A percentile compares a stretch with the other conserved stretches of the same genome.
Conservation (phyloP, 148 eudicot species). For the Polygonum maritimum region DNA sequence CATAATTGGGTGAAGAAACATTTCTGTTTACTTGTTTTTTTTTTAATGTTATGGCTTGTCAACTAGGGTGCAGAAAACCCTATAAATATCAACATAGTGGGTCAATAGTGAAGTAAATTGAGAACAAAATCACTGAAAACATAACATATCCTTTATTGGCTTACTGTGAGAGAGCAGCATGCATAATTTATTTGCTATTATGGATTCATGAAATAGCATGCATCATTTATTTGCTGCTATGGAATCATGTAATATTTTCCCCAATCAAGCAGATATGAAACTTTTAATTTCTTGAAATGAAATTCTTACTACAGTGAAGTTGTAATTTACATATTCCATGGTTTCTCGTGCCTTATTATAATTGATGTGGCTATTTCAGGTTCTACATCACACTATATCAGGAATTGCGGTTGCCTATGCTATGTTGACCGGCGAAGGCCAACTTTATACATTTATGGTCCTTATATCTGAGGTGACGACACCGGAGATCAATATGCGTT, state of each 20-base stretch:
- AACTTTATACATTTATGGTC: slow-evolving; percentile 95
- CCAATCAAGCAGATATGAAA: neutral
- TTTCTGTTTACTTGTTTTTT: neutral
- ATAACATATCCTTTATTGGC: neutral
- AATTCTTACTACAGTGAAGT: neutral
- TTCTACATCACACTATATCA: slow-evolving; percentile 90
- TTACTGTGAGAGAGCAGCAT: neutral
- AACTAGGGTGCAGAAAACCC: neutral
- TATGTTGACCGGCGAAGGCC: slow-evolving; percentile 93
- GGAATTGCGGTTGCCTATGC: slow-evolving; percentile 89
- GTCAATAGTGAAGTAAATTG: neutral
- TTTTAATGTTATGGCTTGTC: neutral
- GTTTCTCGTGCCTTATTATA: slow-evolving; percentile 12
- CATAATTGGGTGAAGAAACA: neutral
- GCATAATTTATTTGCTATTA: neutral
- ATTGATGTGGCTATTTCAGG: slow-evolving; percentile 29
- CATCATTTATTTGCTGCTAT: neutral
- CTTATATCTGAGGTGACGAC: slow-evolving; percentile 97
- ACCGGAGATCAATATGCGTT: slow-evolving; percentile 92
- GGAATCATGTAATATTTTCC: neutral
- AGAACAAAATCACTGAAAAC: neutral
- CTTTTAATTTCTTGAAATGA: neutral
- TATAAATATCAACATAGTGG: neutral
- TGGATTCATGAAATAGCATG: neutral
- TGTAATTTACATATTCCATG: neutral